Evolutionary conservation across 805 yeast genomes (phyloP), one percentile per base, ranked within the genome.

Genomic region (Diddensiella santjacobensis): DNA sequence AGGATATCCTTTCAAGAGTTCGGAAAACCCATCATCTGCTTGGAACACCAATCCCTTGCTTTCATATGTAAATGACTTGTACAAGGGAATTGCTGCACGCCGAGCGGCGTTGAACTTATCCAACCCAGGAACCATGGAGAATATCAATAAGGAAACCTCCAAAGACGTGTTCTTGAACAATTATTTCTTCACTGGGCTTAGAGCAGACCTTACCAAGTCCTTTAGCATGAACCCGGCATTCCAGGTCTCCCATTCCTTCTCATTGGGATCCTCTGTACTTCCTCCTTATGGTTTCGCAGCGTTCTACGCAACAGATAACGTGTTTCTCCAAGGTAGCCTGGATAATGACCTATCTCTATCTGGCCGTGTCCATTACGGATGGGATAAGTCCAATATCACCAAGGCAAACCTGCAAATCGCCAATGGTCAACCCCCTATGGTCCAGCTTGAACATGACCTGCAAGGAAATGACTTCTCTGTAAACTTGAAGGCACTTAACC

Each of bases 41-140:
- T 84, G 90, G 91, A 78, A 87, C 3, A 78, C 88, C 38, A 86
- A 86, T 70, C 95, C 96, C 44, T 78, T 87, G 42, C 84, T 84
- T 63, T 79, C 86, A 50, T 87, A 82, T 70, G 73, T 85, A 59
- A 81, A 85, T 65, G 86, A 84, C 62, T 85, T 83, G 53, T 84
- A 87, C 68, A 77, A 72, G 61, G 78, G 81, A 57, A 75, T 89
- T 52, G 70, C 80, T 53, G 83, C 81, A 58, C 95, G 89, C 68
- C 82, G 98, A 67, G 75, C 79, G 52, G 80, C 91, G 4, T 75
- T 90, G 57, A 88, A 89, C 49, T 80, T 93, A 66, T 71, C 79
- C 60, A 87, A 89, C 72, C 99, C 99, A 49, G 98, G 98, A 58
- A 84, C 96, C 56, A 80, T 88, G 68, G 98, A 90, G 74, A 87